Base-by-base conservation (phyloP, 129 eudicot species). In the Scalesia atractyloides region DNA sequence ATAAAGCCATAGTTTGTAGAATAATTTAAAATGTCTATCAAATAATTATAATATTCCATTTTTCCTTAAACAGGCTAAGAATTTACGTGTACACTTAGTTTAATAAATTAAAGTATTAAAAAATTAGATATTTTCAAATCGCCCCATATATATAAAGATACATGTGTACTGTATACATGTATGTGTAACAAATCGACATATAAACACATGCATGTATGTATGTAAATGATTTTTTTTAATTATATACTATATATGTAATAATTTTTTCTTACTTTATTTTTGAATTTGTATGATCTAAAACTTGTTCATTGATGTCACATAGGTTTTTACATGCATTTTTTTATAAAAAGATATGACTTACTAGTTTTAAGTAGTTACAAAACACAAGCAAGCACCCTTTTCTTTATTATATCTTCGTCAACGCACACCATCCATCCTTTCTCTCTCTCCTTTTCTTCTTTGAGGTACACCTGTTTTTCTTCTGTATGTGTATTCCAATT, bases 1-100 rank as follows among this genome's bases (percentile, higher is more conserved):
- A 90, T 90, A 90, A 82, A 66, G 77, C 60, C 67, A 37, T 36
- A 30, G 0, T 30, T 30, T 75, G 58, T 76, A 50, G 73, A 80
- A 70, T 79, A 68, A 61, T 43, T 70, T 76, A 33, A 33, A 49
- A 33, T 54, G 66, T 59, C 22, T 50, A 33, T 51, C 17, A 54
- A 30, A 9, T 19, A 57, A 19, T 48, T 51, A 33, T 24, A 50
- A 37, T 19, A 59, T 33, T 41, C 47, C 53, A 61, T 46, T 68
- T 37, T 37, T 52, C 17, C 19, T 69, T 69, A 63, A 64, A 60
- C 17, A 64, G 24, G 53, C 46, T 22, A 52, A 44, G 49, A 24
- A 67, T 47, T 22, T 22, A 24, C 24, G 24, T 47, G 30, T 26
- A 46, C 34, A 34, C 34, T 34, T 52, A 51, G 73, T 69, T 54